Evolutionary conservation across 176 grass and related monocot species (phyloP).

Genomic region (Ananas comosus): DNA sequence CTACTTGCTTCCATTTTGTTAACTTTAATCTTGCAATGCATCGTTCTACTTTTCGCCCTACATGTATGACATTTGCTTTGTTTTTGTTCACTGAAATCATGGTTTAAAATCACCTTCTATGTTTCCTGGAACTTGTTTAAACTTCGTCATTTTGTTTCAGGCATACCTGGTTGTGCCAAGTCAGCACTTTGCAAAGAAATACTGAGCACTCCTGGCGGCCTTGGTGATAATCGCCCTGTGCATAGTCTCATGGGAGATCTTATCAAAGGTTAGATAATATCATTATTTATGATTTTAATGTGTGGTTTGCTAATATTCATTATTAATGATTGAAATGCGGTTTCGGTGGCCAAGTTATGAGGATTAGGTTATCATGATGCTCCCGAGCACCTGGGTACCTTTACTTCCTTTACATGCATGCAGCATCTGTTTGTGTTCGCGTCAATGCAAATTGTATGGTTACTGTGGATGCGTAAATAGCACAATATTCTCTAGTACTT

Average conservation of each 20-base stretch:
- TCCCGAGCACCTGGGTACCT: not conserved
- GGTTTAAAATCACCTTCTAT: not conserved
- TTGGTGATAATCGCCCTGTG: conserved; percentile 81
- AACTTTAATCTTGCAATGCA: no score
- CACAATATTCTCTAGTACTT: no score
- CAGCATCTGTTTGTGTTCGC: not conserved
- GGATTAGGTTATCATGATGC: not conserved
- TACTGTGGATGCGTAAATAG: no score
- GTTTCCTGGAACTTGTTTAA: not conserved
- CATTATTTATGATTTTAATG: no score
- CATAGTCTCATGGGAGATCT: conserved; percentile 94
- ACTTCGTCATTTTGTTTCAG: conserved; percentile 34
- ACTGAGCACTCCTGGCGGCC: conserved; percentile 52
- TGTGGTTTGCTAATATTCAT: not conserved
- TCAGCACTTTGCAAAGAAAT: conserved; percentile 93
- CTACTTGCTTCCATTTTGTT: no score
- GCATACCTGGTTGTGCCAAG: conserved; percentile 98
- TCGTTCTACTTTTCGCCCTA: no score
- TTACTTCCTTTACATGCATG: not conserved
- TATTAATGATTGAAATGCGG: not conserved
- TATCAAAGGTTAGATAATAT: conserved; percentile 59
- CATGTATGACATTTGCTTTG: no score
- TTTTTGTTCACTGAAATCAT: no score
- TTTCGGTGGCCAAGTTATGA: not conserved
- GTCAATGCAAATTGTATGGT: not conserved